These are phyloP conservation scores for Gaultheria prostrata DNA, from an alignment of 148 eudicot genomes.

Conservation along the genomic window DNA sequence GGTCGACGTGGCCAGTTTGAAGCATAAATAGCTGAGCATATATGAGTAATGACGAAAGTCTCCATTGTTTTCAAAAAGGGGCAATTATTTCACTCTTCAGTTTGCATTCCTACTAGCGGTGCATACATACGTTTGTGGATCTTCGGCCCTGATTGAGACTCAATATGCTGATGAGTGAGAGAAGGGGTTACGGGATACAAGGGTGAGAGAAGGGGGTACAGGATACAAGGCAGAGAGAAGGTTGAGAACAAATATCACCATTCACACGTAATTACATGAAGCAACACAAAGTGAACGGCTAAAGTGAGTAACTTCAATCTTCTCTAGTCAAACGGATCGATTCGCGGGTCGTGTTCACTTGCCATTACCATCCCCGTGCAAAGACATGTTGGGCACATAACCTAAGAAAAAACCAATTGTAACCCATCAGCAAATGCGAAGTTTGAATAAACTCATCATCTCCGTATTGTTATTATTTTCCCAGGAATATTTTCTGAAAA, in stretches of 20 bases:
- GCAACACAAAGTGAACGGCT: not conserved
- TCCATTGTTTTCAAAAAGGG: too few species aligned
- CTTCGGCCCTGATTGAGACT: too few species aligned
- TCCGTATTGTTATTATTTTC: not conserved
- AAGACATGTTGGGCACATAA: slow-evolving; percentile 90
- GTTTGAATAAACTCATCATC: not conserved
- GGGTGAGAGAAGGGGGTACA: too few species aligned
- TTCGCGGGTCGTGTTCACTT: slow-evolving; percentile 80
- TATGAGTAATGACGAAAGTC: too few species aligned
- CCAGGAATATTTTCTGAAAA: not conserved
- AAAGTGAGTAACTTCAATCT: not conserved
- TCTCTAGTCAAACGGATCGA: slow-evolving; percentile 59
- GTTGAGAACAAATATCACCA: not conserved
- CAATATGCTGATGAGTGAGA: too few species aligned
- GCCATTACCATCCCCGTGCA: slow-evolving; percentile 97
- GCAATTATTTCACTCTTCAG: too few species aligned
- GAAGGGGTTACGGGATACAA: too few species aligned
- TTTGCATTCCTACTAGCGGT: too few species aligned
- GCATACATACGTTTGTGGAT: too few species aligned
- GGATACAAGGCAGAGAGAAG: not conserved
- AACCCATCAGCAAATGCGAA: not conserved
- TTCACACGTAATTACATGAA: not conserved
- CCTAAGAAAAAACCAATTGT: slow-evolving; percentile 32
- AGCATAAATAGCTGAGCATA: too few species aligned
- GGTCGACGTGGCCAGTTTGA: too few species aligned